Conservation (phyloP, 768 basidiomycete species). For the Suillus spraguei region DNA sequence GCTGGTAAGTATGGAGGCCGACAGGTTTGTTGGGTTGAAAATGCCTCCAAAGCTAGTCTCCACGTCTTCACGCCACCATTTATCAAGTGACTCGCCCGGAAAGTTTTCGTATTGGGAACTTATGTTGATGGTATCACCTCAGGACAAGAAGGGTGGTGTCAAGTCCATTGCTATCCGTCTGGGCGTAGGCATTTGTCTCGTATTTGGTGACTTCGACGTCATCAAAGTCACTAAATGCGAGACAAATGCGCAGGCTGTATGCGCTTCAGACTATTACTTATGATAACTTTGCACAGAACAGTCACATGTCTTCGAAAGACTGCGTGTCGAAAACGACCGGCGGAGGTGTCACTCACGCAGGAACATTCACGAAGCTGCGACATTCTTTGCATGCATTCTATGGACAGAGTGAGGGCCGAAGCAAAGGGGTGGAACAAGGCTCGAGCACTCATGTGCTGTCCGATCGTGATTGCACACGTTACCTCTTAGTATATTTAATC, state of each 20-base stretch:
- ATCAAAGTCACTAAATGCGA: too few relatives aligned
- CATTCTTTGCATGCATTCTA: neutral
- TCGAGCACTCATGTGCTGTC: too few relatives aligned
- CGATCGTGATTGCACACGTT: too few relatives aligned
- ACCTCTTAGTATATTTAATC: neutral
- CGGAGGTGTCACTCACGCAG: too few relatives aligned
- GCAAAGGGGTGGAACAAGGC: too few relatives aligned
- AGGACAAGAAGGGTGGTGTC: neutral
- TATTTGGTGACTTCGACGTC: neutral
- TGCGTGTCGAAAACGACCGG: too few relatives aligned
- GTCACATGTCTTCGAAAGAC: too few relatives aligned
- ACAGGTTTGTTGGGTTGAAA: neutral
- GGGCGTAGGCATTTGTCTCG: neutral
- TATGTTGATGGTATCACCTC: neutral
- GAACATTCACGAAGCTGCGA: neutral
- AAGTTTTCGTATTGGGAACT: neutral
- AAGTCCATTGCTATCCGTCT: neutral
- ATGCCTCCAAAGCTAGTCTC: neutral
- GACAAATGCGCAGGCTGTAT: too few relatives aligned
- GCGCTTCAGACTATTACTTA: too few relatives aligned
- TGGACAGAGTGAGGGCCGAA: too few relatives aligned
- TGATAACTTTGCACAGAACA: too few relatives aligned
- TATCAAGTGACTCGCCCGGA: neutral
- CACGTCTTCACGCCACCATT: neutral
- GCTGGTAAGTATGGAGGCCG: neutral